These are phyloP conservation scores for Tuber borchii DNA, from an alignment of 495 filamentous ascomycete species.

Conservation along the genomic window DNA sequence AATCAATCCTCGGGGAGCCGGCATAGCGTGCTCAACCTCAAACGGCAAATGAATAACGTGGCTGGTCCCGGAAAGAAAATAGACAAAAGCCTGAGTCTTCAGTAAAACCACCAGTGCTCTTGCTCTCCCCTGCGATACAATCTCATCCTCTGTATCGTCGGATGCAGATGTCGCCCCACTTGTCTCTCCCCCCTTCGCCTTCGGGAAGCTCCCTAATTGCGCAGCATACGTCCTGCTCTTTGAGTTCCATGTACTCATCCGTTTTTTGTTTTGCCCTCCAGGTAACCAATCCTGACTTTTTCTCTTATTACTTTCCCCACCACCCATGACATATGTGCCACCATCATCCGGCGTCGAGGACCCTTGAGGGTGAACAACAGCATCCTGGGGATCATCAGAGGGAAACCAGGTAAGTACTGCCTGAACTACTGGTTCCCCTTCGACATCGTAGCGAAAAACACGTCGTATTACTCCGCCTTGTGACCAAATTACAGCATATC, in stretches of 20 bases:
- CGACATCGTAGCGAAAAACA: conserved; percentile 76
- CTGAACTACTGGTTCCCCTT: conserved; percentile 75
- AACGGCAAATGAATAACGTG: conserved; percentile 92
- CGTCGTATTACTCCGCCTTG: conserved; percentile 77
- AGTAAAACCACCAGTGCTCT: conserved; percentile 83
- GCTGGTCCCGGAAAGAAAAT: conserved; percentile 78
- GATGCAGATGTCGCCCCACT: conserved; percentile 19
- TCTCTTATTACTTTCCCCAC: conserved; percentile 38
- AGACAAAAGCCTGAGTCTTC: conserved; percentile 87
- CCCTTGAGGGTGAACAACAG: conserved; percentile 22
- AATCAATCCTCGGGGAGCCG: conserved; percentile 71
- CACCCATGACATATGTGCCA: conserved; percentile 34
- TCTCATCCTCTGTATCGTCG: conserved; percentile 34
- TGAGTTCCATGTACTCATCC: conserved; percentile 40
- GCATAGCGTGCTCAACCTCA: conserved; percentile 79
- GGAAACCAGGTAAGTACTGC: conserved; percentile 80
- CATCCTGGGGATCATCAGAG: conserved; percentile 47
- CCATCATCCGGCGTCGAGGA: conserved; percentile 35
- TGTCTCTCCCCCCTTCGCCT: conserved; percentile 26
- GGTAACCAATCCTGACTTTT: conserved; percentile 38
- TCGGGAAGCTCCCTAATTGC: conserved; percentile 41
- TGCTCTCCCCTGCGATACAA: conserved; percentile 44
- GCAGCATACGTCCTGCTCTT: conserved; percentile 41
- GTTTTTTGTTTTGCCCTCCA: conserved; percentile 37
- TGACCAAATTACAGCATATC: conserved; percentile 83